phyloP scores from a whole-genome alignment of 148 eudicot genomes.

The Bassia scoparia region DNA sequence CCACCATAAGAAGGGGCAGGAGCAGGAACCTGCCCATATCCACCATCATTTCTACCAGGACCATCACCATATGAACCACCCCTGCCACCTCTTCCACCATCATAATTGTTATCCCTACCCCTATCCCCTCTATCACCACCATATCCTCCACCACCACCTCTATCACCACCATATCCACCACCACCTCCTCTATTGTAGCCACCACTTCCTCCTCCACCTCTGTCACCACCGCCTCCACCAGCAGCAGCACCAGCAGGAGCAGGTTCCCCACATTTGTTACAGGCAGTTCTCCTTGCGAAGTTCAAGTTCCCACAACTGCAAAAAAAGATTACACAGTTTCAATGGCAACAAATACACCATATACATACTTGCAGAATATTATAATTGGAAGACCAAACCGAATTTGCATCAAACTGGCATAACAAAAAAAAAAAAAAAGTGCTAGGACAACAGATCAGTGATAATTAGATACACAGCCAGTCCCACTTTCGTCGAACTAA shows the following conservation, averaged over 20 bases:
- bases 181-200: conserved; percentile 22
- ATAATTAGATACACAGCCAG: no score
- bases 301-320: conserved; percentile 91
- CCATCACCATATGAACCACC: conserved; percentile 57
- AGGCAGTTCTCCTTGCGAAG: conserved; percentile 81
- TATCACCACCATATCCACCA: conserved; percentile 34
- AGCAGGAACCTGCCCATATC: conserved; percentile 57
- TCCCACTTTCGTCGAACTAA: no score
- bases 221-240: conserved; percentile 37
- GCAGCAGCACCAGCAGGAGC: conserved; percentile 49
- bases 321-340: conserved; percentile 18
- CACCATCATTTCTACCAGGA: conserved; percentile 56
- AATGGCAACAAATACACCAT: conserved; percentile 14
- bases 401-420: neutral
- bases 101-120: conserved; percentile 43
- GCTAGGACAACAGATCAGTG: no score
- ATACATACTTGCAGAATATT: no score
- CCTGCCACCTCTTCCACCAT: conserved; percentile 51
- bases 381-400: no score
- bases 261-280: conserved; percentile 85
- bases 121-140: conserved; percentile 47
- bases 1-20: conserved; percentile 59
- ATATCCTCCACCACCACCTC: conserved; percentile 40
- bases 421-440: neutral
- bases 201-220: conserved; percentile 29